Conservation (phyloP, 768 basidiomycete genomes). For the Paxillus ammoniavirescens region DNA sequence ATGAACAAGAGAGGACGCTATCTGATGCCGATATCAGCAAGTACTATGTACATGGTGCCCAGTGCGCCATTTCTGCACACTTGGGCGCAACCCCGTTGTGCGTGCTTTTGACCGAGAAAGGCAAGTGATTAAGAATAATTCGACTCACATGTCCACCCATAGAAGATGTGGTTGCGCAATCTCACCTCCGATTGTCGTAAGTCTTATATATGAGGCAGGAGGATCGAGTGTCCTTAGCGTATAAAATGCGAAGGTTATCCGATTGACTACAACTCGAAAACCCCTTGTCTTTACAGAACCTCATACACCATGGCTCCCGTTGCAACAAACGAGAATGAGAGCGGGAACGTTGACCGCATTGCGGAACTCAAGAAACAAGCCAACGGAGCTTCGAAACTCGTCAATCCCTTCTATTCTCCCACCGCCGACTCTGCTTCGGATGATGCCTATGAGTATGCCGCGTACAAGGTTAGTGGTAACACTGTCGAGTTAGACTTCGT, state of each 20-base stretch:
- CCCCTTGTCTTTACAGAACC: background rate
- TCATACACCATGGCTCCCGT: constrained; percentile 46
- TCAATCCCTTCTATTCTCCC: constrained; percentile 74
- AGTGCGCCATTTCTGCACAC: background rate
- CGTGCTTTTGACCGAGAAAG: constrained; percentile 3
- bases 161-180: constrained; percentile 19
- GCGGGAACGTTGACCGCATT: constrained; percentile 16
- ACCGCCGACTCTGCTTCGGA: constrained; percentile 50
- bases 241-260: constrained; percentile 15
- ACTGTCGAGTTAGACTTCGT: background rate
- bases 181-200: constrained; percentile 9
- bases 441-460: constrained; percentile 48
- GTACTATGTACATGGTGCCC: too few species aligned
- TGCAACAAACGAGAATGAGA: constrained; percentile 42
- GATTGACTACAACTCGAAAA: too few species aligned
- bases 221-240: background rate
- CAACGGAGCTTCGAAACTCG: constrained; percentile 24
- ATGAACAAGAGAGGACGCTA: background rate
- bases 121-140: constrained; percentile 10
- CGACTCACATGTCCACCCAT: constrained; percentile 10
- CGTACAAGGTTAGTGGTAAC: constrained; percentile 51
- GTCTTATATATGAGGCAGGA: background rate
- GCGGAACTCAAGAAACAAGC: constrained; percentile 24
- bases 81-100: too few species aligned
- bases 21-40: background rate